phyloP scores from a whole-genome alignment of 73 alveolate genomes.

The Paramecium pentaurelia region DNA sequence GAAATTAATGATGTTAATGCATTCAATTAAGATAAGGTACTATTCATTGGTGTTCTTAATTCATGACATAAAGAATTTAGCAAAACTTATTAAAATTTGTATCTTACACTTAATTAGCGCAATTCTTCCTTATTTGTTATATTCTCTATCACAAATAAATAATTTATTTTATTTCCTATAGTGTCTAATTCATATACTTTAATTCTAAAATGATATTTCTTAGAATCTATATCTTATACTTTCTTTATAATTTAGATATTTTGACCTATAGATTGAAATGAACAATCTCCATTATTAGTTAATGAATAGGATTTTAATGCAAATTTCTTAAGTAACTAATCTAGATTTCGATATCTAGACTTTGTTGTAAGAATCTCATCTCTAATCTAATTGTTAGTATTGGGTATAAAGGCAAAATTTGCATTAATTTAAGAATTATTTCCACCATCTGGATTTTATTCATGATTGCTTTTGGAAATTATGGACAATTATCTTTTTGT shows the following conservation, averaged over 20 bases:
- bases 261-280: background rate
- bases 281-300: background rate
- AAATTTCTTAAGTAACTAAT: background rate
- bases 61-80: conserved; percentile 31
- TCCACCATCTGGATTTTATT: conserved; percentile 5
- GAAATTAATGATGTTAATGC: background rate
- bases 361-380: background rate
- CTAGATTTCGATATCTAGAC: background rate
- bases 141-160: background rate
- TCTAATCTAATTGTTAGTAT: background rate
- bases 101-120: background rate
- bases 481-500: background rate
- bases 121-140: conserved; percentile 9
- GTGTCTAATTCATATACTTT: background rate
- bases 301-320: background rate
- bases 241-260: background rate
- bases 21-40: background rate
- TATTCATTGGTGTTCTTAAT: conserved; percentile 33
- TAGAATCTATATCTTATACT: background rate
- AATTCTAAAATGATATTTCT: background rate
- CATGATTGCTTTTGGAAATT: background rate
- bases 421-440: background rate
- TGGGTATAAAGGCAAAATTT: background rate
- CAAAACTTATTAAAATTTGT: background rate
- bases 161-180: background rate